Evolutionary conservation across 257 asterid species (phyloP), one percentile per base, ranked within the genome.

Genomic region (Schizonepeta tenuifolia): DNA sequence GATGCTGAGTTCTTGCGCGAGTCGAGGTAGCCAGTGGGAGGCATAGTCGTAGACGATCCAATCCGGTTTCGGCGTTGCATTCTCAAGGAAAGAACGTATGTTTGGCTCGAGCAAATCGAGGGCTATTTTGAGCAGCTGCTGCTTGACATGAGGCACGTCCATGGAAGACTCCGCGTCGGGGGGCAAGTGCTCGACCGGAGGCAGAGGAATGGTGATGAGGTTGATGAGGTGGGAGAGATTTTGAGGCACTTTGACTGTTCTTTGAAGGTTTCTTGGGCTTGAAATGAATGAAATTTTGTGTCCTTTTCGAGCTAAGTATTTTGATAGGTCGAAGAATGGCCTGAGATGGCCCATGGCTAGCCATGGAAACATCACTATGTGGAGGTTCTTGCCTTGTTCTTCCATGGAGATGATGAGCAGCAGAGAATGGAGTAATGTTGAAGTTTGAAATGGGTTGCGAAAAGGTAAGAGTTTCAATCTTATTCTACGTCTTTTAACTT

Each of bases 311-410:
- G 98, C 96, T 61, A 93, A 78, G 82, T 61, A 68, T 75, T 74
- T 82, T 14, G 96, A 87, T 20, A 93, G 82, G 40, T 75, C 68
- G 40, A 83, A 72, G 72, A 90, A 93, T 15, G 98, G 98, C 60
- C 82, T 83, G 35, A 93, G 83, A 71, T 93, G 98, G 64, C 98
- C 97, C 77, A 89, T 82, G 77, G 97, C 97, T 43, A 93, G 79
- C 98, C 97, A 90, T 76, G 98, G 98, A 65, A 93, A 87, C 95
- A 93, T 79, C 57, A 90, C 96, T 47, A 90, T 73, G 77, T 93
- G 97, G 54, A 93, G 92, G 38, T 7, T 36, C 33, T 74, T 78
- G 74, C 50, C 61, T 38, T 65, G 31, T 38, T 74, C 82, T 76
- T 83, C 90, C 90, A 87, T 91, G 77, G 81, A 58, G 72, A 69